phyloP scores from a whole-genome alignment of 2,329 filamentous ascomycete species.

The Colletotrichum neosansevieriae region DNA sequence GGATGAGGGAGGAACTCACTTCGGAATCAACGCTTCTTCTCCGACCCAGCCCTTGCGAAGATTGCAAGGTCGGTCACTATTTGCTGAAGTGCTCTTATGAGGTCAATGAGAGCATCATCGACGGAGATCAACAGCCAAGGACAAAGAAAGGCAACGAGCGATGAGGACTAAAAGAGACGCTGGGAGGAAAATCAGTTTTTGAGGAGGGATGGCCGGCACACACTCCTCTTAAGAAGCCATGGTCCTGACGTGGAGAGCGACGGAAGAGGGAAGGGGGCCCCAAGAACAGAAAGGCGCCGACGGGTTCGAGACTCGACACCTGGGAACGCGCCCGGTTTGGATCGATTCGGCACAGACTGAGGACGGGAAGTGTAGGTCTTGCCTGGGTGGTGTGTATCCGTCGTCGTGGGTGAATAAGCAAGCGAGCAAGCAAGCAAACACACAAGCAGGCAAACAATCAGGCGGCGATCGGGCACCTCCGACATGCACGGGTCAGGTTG shows the following conservation, averaged over 20 bases:
- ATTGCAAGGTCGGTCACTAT: background rate
- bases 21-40: background rate
- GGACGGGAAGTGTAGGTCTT: background rate
- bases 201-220: conserved; percentile 14
- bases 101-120: conserved; percentile 35
- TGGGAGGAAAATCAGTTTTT: conserved; percentile 4
- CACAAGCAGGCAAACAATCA: conserved; percentile 14
- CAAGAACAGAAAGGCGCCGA: conserved; percentile 23
- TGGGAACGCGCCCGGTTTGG: conserved; percentile 22
- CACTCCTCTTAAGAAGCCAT: conserved; percentile 16
- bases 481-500: conserved; percentile 21
- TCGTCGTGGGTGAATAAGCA: background rate
- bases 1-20: conserved; percentile 8
- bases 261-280: conserved; percentile 32
- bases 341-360: conserved; percentile 26
- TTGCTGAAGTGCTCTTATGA: conserved; percentile 11
- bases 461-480: conserved; percentile 7
- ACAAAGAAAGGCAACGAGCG: conserved; percentile 27
- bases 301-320: conserved; percentile 29
- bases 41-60: background rate
- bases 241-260: conserved; percentile 13
- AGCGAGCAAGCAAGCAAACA: background rate
- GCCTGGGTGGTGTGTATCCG: background rate
- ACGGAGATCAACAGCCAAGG: conserved; percentile 21
- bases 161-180: conserved; percentile 6